Evolutionary conservation across 2,329 filamentous ascomycete genomes (phyloP).

Genomic region (Xylariaceae sp.): DNA sequence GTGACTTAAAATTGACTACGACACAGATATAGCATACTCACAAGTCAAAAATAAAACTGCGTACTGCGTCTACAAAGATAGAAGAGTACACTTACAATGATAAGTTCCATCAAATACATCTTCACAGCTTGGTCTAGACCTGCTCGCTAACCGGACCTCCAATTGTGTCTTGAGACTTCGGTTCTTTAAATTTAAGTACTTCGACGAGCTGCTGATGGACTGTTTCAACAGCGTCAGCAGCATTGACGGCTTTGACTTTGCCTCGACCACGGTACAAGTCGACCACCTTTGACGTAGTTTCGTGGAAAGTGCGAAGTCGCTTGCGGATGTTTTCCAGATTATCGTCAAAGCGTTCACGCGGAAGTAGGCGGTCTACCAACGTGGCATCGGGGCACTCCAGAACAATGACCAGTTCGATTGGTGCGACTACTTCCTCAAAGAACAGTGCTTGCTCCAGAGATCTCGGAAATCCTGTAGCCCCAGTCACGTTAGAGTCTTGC

Average conservation of each 20-base stretch:
- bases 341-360: conserved; percentile 1
- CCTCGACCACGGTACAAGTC: not conserved
- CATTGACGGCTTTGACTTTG: not conserved
- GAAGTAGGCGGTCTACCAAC: not conserved
- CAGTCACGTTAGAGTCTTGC: not conserved
- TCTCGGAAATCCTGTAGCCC: not conserved
- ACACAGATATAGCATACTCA: no score
- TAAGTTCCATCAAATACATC: no score
- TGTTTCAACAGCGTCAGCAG: not conserved
- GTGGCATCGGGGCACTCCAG: conserved; percentile 1
- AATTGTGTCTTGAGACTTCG: no score
- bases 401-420: no score
- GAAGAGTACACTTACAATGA: no score
- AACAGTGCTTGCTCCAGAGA: no score
- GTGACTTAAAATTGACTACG: no score
- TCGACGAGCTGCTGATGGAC: not conserved
- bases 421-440: no score
- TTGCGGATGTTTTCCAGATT: conserved; percentile 1
- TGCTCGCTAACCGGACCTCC: no score
- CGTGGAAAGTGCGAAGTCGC: not conserved
- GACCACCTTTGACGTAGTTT: conserved; percentile 1
- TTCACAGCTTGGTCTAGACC: no score
- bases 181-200: not conserved
- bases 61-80: no score
- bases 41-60: no score